A percentile compares a stretch with the other conserved stretches of the same genome.
Evolutionary conservation across 2,329 filamentous ascomycete species (phyloP).

Genomic region (Sphaerulina vaccinii): DNA sequence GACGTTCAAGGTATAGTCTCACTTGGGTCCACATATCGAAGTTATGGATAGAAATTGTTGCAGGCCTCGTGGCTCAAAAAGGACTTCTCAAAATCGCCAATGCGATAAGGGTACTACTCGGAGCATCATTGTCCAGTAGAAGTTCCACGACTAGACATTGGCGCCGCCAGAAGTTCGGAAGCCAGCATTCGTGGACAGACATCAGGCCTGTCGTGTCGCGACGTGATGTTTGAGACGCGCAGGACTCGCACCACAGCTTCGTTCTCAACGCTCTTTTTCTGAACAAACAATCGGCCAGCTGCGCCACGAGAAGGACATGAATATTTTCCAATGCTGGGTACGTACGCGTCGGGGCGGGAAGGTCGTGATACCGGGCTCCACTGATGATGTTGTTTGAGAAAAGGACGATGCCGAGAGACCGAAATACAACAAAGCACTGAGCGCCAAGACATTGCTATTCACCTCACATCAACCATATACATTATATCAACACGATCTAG

Average conservation of each 20-base stretch:
- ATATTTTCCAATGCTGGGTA: too few species aligned
- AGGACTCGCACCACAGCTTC: neutral
- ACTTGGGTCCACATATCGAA: neutral
- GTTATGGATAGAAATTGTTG: slow-evolving; percentile 5
- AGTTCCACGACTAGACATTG: neutral
- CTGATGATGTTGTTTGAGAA: too few species aligned
- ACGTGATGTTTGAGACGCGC: neutral
- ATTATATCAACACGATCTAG: too few species aligned
- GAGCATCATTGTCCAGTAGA: neutral
- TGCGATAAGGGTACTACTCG: slow-evolving; percentile 7
- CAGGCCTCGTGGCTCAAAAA: slow-evolving; percentile 8
- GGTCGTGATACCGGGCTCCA: too few species aligned
- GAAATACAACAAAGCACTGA: too few species aligned
- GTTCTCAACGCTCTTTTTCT: neutral
- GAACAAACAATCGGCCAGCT: neutral
- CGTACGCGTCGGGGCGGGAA: too few species aligned
- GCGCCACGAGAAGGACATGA: too few species aligned
- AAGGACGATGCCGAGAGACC: too few species aligned
- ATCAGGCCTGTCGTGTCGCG: slow-evolving; percentile 3
- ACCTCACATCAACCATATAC: too few species aligned
- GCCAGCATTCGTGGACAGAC: neutral
- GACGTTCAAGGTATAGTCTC: too few species aligned
- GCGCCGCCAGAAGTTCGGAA: slow-evolving; percentile 10
- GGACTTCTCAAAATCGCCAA: slow-evolving; percentile 4
- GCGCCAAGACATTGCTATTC: too few species aligned